Evolutionary conservation across 495 filamentous ascomycete genomes (phyloP), one percentile per base, ranked within the genome.

Genomic region (Penicillium daleae): DNA sequence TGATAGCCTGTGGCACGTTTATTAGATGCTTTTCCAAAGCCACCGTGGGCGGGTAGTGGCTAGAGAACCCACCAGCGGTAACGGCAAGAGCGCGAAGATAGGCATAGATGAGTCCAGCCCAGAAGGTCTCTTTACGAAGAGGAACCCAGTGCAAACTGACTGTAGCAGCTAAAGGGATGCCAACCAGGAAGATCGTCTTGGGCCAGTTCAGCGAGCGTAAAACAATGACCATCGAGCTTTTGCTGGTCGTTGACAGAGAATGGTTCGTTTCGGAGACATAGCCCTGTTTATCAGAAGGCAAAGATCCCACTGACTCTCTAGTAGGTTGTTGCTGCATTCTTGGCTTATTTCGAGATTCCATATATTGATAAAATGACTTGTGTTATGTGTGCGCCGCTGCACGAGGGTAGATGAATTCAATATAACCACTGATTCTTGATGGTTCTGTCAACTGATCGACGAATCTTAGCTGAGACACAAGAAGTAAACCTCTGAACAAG

Each of bases 1-100:
- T 97, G 92, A 74, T 94, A 94, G 13, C 91, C 88, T 85, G 39
- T 54, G 24, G 5, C 26, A 17, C 1, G 57, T 29, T 50, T 3
- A 9, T 44, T 46, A 54, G 48, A 57, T 15, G 21, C 2, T 15
- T 31, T 9, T 42, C 17, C 32, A 40, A 24, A 32, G n/a, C n/a
- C n/a, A n/a, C n/a, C n/a, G n/a, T n/a, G n/a, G n/a, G 17, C 9
- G 35, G 3, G 7, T 27, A 37, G 4, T 40, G 7, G 6, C 17
- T 10, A 7, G 21, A 10, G 35, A 51, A 65, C 63, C 22, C 19
- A 62, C 64, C 64, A 33, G 59, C 42, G 19, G 52, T 56, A 15
- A 66, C 57, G 3, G 59, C 33, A 51, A 66, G 37, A 17, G 46
- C 39, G 9, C 64, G 48, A 21, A 59, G 12, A 32, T 59, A 44